Evolutionary conservation across 2,329 filamentous ascomycete genomes (phyloP), one percentile per base, ranked within the genome.

Genomic region (Fusarium proliferatum): DNA sequence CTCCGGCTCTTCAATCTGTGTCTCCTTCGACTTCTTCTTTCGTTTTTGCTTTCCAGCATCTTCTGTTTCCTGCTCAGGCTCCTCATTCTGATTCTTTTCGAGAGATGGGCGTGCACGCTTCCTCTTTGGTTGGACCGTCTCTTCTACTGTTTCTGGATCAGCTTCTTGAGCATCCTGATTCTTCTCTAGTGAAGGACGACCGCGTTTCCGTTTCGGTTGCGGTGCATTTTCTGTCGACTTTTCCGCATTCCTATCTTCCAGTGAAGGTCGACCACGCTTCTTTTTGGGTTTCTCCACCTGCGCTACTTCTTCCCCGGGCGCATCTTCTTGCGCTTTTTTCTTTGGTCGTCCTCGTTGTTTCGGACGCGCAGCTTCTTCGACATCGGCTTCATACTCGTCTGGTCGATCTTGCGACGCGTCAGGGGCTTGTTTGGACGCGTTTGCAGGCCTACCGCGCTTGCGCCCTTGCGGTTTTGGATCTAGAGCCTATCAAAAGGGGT

Each of bases 361-460:
- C 33, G 69, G 67, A n/a, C 68, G 79, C 28, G 69, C 43, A 12
- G 67, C 66, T 36, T 81, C 78, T 26, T 79, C 78, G 23, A 65
- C 74, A 30, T 79, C 74, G 67, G 73, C 72, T 57, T 76, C 74
- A 62, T 77, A 69, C 55, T 75, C 73, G 23, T 75, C 77, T 15
- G 73, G 71, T 41, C 57, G 68, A 42, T 72, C 69, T 34, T 74
- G 74, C 53, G 77, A 78, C 77, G 77, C 78, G 80, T 66, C 71
- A 67, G 67, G 55, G 46, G 63, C 64, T 33, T 79, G 66, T 69
- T 79, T 82, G 62, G 82, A 82, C 83, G 84, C 84, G 84, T 83
- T 83, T 38, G 82, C 76, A 17, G 81, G 83, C 45, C 82, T 81
- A 61, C 83, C 83, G 78, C 84, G 85, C 76, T 85, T 86, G 72